Base-by-base conservation (phyloP, 2,329 filamentous ascomycete species). In the Coniosporium tulheliwenetii region DNA sequence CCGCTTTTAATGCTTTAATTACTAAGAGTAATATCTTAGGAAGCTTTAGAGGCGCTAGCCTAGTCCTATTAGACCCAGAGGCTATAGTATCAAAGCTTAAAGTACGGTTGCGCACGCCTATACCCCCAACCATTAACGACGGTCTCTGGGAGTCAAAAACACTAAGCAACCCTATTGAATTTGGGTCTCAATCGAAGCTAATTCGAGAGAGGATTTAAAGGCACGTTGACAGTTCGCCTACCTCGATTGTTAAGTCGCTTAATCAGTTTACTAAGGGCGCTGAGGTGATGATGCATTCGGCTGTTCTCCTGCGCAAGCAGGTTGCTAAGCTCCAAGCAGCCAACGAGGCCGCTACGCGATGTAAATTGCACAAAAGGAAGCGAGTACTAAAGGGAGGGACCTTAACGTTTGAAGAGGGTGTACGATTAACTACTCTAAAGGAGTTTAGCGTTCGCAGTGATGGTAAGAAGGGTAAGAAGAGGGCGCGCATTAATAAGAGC, bases 1-100 rank as follows among this genome's bases (percentile, higher is more conserved):
- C 47, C 35, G 54, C 52, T 19, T 55, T 48, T 49, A 37, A 44
- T 10, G 12, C 43, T 34, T 42, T 46, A 41, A 47, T 60, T 39
- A 58, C 46, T 37, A 10, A 44, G 37, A 40, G 46, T 42, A 59
- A 59, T 43, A 52, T 53, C 30, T 34, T 45, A 38, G 42, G 39
- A 52, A 46, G 47, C 41, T 59, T 60, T 48, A 38, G 44, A 49
- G 51, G 49, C 43, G 52, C 54, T 49, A 45, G 58, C 15, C 45
- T 61, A 45, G 45, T 56, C 39, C 55, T 51, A 45, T 48, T 51
- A 37, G 39, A 59, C 45, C 51, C 50, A 47, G 43, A 56, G 29
- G 47, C 40, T 38, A 53, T 58, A 15, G 37, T 60, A 45, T 55
- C 45, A 40, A 57, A 54, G 48, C 54, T 60, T 44, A 42, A 53